Conservation (phyloP, 345 rosid genomes). For the Hirschfeldia incana region DNA sequence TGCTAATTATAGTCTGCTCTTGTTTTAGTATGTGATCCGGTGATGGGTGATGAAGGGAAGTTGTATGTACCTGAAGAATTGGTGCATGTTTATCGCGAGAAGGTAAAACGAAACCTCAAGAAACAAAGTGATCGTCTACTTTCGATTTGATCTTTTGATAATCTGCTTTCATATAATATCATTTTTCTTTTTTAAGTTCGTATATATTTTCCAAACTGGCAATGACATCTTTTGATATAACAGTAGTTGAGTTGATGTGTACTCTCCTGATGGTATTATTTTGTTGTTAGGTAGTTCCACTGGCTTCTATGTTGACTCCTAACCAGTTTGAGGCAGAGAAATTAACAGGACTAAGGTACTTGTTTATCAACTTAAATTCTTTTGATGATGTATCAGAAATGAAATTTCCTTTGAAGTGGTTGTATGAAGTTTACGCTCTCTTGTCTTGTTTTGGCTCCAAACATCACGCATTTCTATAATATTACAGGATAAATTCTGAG, state of each 20-base stretch:
- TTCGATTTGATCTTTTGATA: background rate
- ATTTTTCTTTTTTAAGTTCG: background rate
- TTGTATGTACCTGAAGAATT: conserved; percentile 89
- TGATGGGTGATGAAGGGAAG: conserved; percentile 98
- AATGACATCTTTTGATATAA: background rate
- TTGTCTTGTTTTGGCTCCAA: background rate
- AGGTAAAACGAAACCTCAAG: conserved; percentile 47
- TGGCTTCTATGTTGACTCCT: conserved; percentile 99
- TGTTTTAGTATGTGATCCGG: conserved; percentile 94
- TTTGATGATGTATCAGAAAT: background rate
- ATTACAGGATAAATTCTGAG: conserved; percentile 72
- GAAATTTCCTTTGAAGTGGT: background rate
- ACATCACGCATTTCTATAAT: conserved; percentile 9
- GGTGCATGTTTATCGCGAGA: conserved; percentile 82
- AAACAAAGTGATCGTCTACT: background rate
- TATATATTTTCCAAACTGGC: background rate
- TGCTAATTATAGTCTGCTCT: conserved; percentile 24
- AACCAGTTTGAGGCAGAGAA: conserved; percentile 97
- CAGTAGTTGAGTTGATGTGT: background rate
- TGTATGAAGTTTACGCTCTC: background rate
- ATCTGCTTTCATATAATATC: background rate
- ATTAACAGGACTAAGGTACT: conserved; percentile 85
- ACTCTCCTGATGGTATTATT: conserved; percentile 1
- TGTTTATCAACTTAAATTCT: background rate
- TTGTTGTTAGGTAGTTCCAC: conserved; percentile 80